Evolutionary conservation across 768 basidiomycete species (phyloP), one percentile per base, ranked within the genome.

Genomic region (Amanita pallidorosea): DNA sequence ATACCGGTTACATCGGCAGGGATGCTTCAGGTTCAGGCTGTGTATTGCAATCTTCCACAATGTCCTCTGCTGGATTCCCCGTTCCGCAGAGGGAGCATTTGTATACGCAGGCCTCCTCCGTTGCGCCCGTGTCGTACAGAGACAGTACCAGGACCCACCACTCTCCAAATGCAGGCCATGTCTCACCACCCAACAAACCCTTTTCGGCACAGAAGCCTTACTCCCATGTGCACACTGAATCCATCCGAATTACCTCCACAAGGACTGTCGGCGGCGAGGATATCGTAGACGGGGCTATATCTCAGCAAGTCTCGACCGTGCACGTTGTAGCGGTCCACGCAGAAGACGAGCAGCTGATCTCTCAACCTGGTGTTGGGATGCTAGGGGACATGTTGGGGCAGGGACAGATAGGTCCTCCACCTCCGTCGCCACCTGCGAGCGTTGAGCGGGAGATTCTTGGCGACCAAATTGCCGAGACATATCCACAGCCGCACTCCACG

Each of bases 321-420:
- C 50, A 43, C 11, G 7, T 45, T 11, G 42, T 51, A 20, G 20
- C 50, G 1, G 35, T 45, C 12, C 33, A 33, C 12, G 20, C 38
- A 29, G 43, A 27, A 15, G 43, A 51, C 12, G 42, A 51, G n/a
- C 31, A 42, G 18, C 33, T 31, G 50, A 34, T 11, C 34, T 37
- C 47, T 40, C 36, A 25, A 20, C 36, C n/a, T 11, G 49, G 41
- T 3, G n/a, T 20, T 7, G 38, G 48, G 12, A 31, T 17, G 40
- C 15, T 33, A 13, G 48, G 22, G 3, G 48, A 20, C 22, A 51
- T 44, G 49, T 15, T 36, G 49, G 15, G 20, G 11, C 33, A 36
- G 20, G 49, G 25, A 20, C 65, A 64, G 55, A 48, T 64, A 38
- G 80, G 80, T n/a, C 80, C 80, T 7, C 79, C 78, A 0, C 80